phyloP scores from a whole-genome alignment of 306 rosid species.

The Dalbergia oliveri region DNA sequence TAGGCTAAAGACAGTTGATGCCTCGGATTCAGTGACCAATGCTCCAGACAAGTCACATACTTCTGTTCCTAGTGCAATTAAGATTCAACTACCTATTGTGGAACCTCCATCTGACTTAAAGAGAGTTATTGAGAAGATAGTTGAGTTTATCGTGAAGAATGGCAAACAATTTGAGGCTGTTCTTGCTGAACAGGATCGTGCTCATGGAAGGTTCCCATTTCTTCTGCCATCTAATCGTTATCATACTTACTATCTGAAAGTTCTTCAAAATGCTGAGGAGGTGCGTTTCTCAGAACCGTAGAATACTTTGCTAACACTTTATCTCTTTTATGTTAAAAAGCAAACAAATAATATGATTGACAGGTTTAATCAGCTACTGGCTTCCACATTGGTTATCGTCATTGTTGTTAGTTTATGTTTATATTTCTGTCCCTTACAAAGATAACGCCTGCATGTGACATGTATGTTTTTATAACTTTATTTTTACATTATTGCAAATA shows the following conservation, averaged over 20 bases:
- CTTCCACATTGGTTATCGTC: slow-evolving; percentile 26
- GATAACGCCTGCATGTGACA: not conserved
- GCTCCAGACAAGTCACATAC: slow-evolving; percentile 51
- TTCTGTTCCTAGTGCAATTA: slow-evolving; percentile 50
- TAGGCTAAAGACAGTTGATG: slow-evolving; percentile 54
- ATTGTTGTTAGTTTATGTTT: not conserved
- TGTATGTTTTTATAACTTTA: not conserved
- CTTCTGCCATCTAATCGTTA: slow-evolving; percentile 78
- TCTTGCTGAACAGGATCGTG: slow-evolving; percentile 80
- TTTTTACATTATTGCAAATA: slow-evolving; percentile 5
- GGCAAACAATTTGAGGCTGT: slow-evolving; percentile 82
- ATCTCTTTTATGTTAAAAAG: slow-evolving; percentile 23
- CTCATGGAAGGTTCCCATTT: slow-evolving; percentile 85
- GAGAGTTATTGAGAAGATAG: slow-evolving; percentile 82
- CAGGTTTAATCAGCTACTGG: not conserved
- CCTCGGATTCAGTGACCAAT: slow-evolving; percentile 40
- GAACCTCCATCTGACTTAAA: slow-evolving; percentile 82
- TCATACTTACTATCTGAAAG: slow-evolving; percentile 73
- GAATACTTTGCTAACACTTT: not conserved
- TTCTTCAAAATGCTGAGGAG: slow-evolving; percentile 69
- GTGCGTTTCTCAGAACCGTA: slow-evolving; percentile 54
- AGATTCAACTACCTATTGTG: slow-evolving; percentile 68
- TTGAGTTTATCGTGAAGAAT: slow-evolving; percentile 77
- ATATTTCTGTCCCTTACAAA: not conserved
- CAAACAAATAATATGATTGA: too few relatives aligned